phyloP scores from a whole-genome alignment of 306 rosid species.

The Sindora glabra region DNA sequence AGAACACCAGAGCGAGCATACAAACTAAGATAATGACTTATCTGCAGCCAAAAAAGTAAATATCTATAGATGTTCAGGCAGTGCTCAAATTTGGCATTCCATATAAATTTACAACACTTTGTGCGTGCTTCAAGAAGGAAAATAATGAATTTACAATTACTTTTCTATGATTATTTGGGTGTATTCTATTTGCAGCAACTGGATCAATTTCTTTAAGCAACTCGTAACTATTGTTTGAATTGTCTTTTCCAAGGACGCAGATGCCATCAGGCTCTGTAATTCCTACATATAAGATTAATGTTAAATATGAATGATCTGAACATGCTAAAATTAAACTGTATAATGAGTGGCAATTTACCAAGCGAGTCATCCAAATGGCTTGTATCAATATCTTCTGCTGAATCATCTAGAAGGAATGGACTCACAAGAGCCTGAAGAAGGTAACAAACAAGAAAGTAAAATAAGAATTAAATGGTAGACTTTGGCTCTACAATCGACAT shows the following conservation, averaged over 20 bases:
- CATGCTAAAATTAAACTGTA: neutral
- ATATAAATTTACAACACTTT: neutral
- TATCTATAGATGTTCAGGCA: neutral
- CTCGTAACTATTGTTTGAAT: constrained; percentile 34
- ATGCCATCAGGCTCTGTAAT: constrained; percentile 12
- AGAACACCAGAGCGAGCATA: constrained; percentile 62
- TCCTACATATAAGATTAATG: constrained; percentile 23
- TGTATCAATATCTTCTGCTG: constrained; percentile 38
- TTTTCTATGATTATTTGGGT: constrained; percentile 85
- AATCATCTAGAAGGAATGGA: constrained; percentile 72
- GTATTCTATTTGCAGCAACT: constrained; percentile 78
- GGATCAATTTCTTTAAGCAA: constrained; percentile 76
- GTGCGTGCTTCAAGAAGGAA: neutral
- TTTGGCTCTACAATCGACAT: neutral
- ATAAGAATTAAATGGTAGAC: neutral
- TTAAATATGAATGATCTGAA: neutral
- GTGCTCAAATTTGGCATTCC: neutral
- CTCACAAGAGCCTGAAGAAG: constrained; percentile 74
- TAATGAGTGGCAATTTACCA: constrained; percentile 29
- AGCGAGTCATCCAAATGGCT: constrained; percentile 16
- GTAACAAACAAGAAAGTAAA: neutral
- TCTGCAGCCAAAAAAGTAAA: constrained; percentile 41
- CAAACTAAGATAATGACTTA: constrained; percentile 70
- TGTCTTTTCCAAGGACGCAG: constrained; percentile 22
- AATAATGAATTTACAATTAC: constrained; percentile 26